These are phyloP conservation scores for Boletales sp. DNA, from an alignment of 768 basidiomycete species.

Conservation along the genomic window DNA sequence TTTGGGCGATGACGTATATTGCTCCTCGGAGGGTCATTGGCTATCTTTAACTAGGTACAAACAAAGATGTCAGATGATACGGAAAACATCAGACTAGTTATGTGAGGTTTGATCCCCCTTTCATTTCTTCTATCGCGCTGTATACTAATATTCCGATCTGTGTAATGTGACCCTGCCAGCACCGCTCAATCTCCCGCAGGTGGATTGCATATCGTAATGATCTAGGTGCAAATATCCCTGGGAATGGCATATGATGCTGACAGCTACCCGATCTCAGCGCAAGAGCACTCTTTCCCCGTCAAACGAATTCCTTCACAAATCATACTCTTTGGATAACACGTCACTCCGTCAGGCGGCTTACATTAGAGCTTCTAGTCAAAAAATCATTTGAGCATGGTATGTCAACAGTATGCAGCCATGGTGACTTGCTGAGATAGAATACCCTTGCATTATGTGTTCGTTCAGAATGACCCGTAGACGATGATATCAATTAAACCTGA, in stretches of 20 bases:
- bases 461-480: neutral
- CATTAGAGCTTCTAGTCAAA: neutral
- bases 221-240: neutral
- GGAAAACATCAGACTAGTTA: neutral
- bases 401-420: neutral
- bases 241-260: neutral
- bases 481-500: neutral
- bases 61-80: neutral
- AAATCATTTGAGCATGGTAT: neutral
- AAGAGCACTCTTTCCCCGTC: neutral
- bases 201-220: neutral
- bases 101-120: neutral
- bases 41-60: no score
- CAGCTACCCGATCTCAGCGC: neutral
- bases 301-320: neutral
- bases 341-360: neutral
- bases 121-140: no score
- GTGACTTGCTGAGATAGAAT: neutral
- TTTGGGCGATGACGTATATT: no score
- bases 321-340: neutral
- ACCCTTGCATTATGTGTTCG: neutral
- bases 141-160: neutral
- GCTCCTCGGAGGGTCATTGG: no score
- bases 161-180: neutral
- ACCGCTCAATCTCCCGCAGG: neutral